A percentile compares a stretch with the other conserved stretches of the same genome.
These are phyloP conservation scores for Erodium chrysanthum DNA, from an alignment of 441 rosid species.

Conservation along the genomic window DNA sequence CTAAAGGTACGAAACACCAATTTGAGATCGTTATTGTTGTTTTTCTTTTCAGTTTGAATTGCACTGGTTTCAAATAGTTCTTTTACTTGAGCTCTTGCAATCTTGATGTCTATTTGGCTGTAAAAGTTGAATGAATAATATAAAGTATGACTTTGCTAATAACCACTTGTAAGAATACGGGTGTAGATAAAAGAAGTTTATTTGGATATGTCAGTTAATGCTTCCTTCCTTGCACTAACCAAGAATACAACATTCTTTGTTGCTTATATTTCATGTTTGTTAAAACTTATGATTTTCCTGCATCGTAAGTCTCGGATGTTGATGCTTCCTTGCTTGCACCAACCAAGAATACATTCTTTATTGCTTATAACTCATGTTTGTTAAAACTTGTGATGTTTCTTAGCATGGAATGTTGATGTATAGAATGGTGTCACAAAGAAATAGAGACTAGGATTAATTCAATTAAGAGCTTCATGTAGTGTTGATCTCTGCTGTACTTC, in stretches of 20 bases:
- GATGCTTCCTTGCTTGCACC: constrained; percentile 8
- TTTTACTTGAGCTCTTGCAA: constrained; percentile 7
- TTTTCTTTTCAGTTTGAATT: constrained; percentile 12
- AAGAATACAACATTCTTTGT: constrained; percentile 2
- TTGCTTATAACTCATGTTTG: neutral
- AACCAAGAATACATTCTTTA: constrained; percentile 2
- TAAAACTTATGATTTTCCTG: neutral
- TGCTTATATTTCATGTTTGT: neutral
- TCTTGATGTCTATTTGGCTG: neutral
- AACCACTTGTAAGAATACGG: neutral
- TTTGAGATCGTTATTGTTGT: constrained; percentile 11
- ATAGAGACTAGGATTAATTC: constrained; percentile 9
- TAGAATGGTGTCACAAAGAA: neutral
- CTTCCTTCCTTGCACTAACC: constrained; percentile 2
- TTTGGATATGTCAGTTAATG: neutral
- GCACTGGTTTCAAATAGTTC: constrained; percentile 4
- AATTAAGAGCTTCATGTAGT: constrained; percentile 13
- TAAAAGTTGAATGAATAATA: neutral
- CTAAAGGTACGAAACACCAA: constrained; percentile 51
- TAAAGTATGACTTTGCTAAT: neutral
- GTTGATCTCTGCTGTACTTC: constrained; percentile 10
- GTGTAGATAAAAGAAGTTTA: neutral
- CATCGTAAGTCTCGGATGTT: neutral
- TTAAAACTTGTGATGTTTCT: neutral
- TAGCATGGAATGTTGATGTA: neutral